phyloP scores from a whole-genome alignment of 345 rosid species.

The Brassica rapa region DNA sequence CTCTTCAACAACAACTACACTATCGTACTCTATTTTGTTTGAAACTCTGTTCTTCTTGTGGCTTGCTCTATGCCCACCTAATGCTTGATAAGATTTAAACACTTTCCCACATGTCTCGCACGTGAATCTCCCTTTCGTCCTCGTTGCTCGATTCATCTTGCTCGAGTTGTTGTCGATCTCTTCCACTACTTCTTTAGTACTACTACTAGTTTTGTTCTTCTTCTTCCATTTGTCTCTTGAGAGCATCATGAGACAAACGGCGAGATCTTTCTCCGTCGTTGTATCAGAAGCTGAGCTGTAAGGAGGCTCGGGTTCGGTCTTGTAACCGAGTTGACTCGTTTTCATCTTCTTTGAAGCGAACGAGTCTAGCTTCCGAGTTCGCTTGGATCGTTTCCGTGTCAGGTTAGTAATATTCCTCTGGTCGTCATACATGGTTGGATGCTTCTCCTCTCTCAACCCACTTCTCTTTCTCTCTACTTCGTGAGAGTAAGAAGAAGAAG shows the following conservation, averaged over 20 bases:
- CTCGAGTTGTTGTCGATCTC: slow-evolving; percentile 41
- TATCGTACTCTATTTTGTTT: slow-evolving; percentile 45
- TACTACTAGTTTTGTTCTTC: slow-evolving; percentile 7
- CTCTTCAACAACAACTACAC: neutral
- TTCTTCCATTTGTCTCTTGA: slow-evolving; percentile 85
- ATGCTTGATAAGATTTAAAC: slow-evolving; percentile 88
- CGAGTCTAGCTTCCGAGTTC: slow-evolving; percentile 47
- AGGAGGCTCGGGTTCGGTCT: slow-evolving; percentile 49
- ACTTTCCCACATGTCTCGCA: slow-evolving; percentile 83
- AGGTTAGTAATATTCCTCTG: slow-evolving; percentile 50
- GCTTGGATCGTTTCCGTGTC: slow-evolving; percentile 65
- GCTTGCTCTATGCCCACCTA: slow-evolving; percentile 94
- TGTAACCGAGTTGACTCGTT: slow-evolving; percentile 33
- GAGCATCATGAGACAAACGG: slow-evolving; percentile 90
- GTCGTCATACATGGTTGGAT: slow-evolving; percentile 44
- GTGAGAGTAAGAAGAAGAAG: slow-evolving; percentile 43
- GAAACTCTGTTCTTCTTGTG: slow-evolving; percentile 65
- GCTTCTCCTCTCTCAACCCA: slow-evolving; percentile 55
- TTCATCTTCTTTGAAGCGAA: slow-evolving; percentile 32
- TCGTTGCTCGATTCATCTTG: slow-evolving; percentile 35
- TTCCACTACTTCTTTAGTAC: slow-evolving; percentile 34
- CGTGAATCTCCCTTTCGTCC: slow-evolving; percentile 51
- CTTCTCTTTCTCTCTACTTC: slow-evolving; percentile 32
- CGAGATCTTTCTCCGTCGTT: slow-evolving; percentile 84
- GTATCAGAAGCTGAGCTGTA: slow-evolving; percentile 78